Conservation (phyloP, 345 rosid species). For the Camelina laxa region DNA sequence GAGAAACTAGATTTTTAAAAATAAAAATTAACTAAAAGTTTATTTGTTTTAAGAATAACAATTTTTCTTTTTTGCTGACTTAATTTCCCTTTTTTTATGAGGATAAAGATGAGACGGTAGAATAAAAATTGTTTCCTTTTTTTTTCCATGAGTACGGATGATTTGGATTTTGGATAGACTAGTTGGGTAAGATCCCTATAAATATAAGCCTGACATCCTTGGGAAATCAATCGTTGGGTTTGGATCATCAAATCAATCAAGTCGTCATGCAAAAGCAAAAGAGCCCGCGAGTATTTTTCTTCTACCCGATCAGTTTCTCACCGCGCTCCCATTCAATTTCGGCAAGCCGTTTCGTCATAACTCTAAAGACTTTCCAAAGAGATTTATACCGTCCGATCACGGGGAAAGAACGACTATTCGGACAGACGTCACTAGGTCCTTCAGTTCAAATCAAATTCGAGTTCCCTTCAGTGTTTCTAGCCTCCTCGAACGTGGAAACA, state of each 20-base stretch:
- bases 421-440: constrained; percentile 7
- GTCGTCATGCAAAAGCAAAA: background rate
- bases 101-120: background rate
- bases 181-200: background rate
- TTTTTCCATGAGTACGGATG: background rate
- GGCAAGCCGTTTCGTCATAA: background rate
- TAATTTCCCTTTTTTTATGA: background rate
- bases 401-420: constrained; percentile 13
- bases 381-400: constrained; percentile 22
- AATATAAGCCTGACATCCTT: background rate
- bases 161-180: background rate
- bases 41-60: background rate
- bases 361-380: background rate
- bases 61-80: background rate
- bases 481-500: background rate
- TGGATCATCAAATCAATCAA: too few relatives aligned
- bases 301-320: constrained; percentile 9
- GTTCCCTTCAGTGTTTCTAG: background rate
- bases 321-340: constrained; percentile 3
- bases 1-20: background rate
- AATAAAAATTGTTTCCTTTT: background rate
- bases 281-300: constrained; percentile 7
- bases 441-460: constrained; percentile 5
- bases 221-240: background rate
- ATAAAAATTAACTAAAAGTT: background rate